Conservation (phyloP, 495 filamentous ascomycete species). For the Acidomyces sp. region DNA sequence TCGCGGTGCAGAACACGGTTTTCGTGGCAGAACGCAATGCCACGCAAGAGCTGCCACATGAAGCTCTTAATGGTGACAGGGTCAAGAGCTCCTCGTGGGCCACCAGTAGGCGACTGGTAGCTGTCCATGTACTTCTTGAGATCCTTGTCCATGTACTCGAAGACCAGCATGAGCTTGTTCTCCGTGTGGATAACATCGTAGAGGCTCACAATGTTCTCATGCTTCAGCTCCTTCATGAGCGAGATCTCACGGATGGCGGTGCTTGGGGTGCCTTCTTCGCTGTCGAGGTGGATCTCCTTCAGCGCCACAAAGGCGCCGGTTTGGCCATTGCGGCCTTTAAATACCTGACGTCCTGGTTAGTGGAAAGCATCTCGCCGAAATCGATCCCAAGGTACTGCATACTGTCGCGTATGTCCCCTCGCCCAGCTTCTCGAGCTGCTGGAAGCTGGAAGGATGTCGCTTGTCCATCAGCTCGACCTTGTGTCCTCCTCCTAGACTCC, state of each 20-base stretch:
- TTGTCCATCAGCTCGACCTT: conserved; percentile 56
- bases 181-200: conserved; percentile 94
- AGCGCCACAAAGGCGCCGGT: conserved; percentile 54
- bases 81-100: conserved; percentile 70
- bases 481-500: conserved; percentile 25
- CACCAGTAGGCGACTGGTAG: conserved; percentile 28
- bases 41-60: conserved; percentile 88
- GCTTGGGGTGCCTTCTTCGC: conserved; percentile 90
- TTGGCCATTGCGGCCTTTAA: conserved; percentile 34
- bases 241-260: conserved; percentile 97
- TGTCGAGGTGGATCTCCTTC: conserved; percentile 97
- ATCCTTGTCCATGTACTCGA: conserved; percentile 87
- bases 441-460: conserved; percentile 85
- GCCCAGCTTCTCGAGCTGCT: conserved; percentile 96
- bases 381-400: conserved; percentile 22
- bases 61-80: conserved; percentile 86
- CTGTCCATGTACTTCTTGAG: conserved; percentile 96
- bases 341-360: conserved; percentile 22
- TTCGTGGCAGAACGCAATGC: conserved; percentile 93
- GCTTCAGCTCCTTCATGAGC: conserved; percentile 90
- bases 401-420: conserved; percentile 99
- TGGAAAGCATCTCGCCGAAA: too few relatives aligned
- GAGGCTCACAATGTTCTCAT: conserved; percentile 85
- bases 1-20: conserved; percentile 94
- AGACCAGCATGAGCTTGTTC: conserved; percentile 91